Evolutionary conservation across 257 asterid genomes (phyloP).

Genomic region (Petrea volubilis): DNA sequence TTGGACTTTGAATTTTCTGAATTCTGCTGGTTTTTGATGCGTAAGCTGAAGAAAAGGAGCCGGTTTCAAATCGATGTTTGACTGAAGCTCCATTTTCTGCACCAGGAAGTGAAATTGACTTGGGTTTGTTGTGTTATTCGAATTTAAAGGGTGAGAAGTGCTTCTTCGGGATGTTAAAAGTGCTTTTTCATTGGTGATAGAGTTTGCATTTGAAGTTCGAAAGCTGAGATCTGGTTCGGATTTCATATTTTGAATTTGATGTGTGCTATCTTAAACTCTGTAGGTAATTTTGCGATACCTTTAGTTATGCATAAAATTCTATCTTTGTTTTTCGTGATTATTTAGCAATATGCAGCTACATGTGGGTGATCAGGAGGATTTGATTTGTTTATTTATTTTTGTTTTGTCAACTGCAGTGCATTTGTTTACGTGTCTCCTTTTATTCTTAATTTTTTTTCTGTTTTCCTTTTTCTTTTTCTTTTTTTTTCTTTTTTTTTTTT

Average conservation of each 20-base stretch:
- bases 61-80: slow-evolving; percentile 8
- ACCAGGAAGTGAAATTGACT: slow-evolving; percentile 29
- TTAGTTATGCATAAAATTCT: not conserved
- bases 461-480: not conserved
- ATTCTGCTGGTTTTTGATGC: slow-evolving; percentile 2
- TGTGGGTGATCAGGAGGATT: not conserved
- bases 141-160: slow-evolving; percentile 10
- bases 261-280: slow-evolving; percentile 6
- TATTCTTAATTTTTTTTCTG: too few relatives aligned
- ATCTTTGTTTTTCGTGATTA: slow-evolving; percentile 11
- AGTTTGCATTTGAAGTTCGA: slow-evolving; percentile 13
- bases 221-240: slow-evolving; percentile 35
- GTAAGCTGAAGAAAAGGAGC: slow-evolving; percentile 17
- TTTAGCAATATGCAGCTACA: slow-evolving; percentile 8
- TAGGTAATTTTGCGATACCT: slow-evolving; percentile 13
- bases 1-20: not conserved
- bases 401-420: not conserved
- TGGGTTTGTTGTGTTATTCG: slow-evolving; percentile 18
- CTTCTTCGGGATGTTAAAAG: not conserved
- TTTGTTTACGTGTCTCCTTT: not conserved
- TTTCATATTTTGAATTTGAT: slow-evolving; percentile 4
- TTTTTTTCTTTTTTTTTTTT: not conserved
- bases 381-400: not conserved
- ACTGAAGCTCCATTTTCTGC: slow-evolving; percentile 26
- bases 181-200: not conserved